These are phyloP conservation scores for Cymbopogon flexuosus DNA, from an alignment of 202 grass and related monocot species.

Conservation along the genomic window DNA sequence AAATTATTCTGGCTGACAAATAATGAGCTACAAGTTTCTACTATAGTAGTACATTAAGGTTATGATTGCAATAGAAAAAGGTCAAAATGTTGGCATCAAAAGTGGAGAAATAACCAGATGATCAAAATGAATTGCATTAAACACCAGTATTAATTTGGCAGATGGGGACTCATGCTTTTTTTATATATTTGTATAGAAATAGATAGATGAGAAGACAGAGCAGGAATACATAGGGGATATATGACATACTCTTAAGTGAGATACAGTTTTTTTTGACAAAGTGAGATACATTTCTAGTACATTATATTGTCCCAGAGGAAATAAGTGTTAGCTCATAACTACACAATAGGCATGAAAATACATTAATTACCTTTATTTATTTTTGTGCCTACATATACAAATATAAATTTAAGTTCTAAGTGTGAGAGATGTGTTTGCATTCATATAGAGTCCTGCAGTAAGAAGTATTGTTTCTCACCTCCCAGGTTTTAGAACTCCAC, in stretches of 20 bases:
- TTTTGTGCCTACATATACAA: not conserved
- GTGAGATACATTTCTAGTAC: not conserved
- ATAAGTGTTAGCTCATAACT: not conserved
- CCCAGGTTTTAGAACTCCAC: constrained; percentile 51
- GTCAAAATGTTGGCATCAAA: not conserved
- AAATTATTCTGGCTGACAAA: not conserved
- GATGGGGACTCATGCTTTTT: not conserved
- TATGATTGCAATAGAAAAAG: not conserved
- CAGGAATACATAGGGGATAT: not conserved
- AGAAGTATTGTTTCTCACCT: constrained; percentile 52
- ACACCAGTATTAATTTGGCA: not conserved
- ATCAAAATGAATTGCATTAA: not conserved
- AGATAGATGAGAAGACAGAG: not conserved
- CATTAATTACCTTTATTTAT: not conserved
- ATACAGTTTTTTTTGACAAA: no score
- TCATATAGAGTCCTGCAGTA: not conserved
- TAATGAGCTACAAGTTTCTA: not conserved
- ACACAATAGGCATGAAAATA: not conserved
- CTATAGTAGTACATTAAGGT: not conserved
- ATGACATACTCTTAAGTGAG: not conserved
- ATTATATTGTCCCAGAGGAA: not conserved
- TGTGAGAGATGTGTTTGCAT: not conserved
- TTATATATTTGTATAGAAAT: not conserved
- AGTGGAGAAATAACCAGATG: not conserved
- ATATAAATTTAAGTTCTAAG: not conserved